These are phyloP conservation scores for Puccinia horiana DNA, from an alignment of 1,284 basidiomycete species.

Conservation along the genomic window DNA sequence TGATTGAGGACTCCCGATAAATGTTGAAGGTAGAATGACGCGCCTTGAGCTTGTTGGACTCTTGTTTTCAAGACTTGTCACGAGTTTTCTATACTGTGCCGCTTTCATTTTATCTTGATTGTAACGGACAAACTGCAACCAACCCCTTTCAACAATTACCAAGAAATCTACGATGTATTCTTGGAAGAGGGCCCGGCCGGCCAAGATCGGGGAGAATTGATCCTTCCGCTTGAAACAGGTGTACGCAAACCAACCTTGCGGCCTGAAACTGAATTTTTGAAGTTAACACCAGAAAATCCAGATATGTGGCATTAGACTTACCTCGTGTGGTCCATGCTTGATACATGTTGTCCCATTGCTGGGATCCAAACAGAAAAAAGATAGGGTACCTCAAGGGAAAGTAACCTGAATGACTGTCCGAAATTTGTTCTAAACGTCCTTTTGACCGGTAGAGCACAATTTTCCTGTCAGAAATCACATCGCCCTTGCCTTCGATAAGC, in stretches of 20 bases:
- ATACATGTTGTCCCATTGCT: neutral
- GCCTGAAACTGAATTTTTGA: neutral
- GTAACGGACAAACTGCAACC: neutral
- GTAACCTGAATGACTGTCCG: neutral
- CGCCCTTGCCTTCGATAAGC: neutral
- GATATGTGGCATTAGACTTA: neutral
- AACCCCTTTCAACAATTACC: neutral
- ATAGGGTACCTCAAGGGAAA: neutral
- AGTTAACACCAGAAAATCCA: neutral
- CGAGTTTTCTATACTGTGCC: neutral
- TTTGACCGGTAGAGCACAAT: neutral
- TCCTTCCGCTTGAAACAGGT: neutral
- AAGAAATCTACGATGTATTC: slow-evolving; percentile 4
- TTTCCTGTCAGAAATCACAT: neutral
- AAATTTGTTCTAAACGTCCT: neutral
- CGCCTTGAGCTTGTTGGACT: slow-evolving; percentile 26
- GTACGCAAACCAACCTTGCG: slow-evolving; percentile 15
- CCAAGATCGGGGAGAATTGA: neutral
- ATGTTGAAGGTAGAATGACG: slow-evolving; percentile 59
- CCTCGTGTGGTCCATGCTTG: neutral
- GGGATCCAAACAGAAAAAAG: neutral
- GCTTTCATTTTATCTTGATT: slow-evolving; percentile 9
- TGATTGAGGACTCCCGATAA: slow-evolving; percentile 58
- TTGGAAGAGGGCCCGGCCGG: neutral
- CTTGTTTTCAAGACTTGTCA: neutral